These are phyloP conservation scores for Myochromella boudieri DNA, from an alignment of 768 basidiomycete species.

Conservation along the genomic window DNA sequence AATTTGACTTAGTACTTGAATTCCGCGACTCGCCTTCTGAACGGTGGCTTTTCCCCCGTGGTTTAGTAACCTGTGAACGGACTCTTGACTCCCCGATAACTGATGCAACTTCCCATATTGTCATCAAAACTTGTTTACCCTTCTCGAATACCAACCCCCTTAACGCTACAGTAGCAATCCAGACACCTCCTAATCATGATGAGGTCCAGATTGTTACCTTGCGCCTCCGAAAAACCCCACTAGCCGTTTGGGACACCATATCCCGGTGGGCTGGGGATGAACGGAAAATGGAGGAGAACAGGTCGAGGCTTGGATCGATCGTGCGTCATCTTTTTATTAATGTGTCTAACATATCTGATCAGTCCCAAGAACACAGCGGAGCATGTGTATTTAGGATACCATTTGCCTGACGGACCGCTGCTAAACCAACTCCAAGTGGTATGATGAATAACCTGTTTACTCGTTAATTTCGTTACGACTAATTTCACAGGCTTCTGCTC, in stretches of 20 bases:
- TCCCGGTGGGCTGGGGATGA: constrained; percentile 61
- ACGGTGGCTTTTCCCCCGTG: constrained; percentile 69
- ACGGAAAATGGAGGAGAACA: constrained; percentile 51
- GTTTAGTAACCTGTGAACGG: constrained; percentile 49
- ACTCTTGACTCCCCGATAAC: constrained; percentile 23
- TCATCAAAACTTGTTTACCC: constrained; percentile 45
- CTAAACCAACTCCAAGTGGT: constrained; percentile 63
- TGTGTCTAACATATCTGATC: background rate
- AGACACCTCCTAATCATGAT: background rate
- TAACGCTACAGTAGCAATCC: constrained; percentile 3
- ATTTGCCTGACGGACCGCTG: constrained; percentile 53
- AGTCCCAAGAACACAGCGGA: constrained; percentile 37
- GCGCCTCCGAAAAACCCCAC: constrained; percentile 46
- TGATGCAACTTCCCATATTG: constrained; percentile 28
- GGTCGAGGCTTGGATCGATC: constrained; percentile 40
- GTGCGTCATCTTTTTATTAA: constrained; percentile 31
- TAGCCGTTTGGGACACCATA: constrained; percentile 57
- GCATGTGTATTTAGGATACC: constrained; percentile 56
- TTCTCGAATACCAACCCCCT: constrained; percentile 24
- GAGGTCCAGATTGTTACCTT: constrained; percentile 41
- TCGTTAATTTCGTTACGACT: background rate
- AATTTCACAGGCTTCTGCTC: constrained; percentile 39
- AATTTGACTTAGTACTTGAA: constrained; percentile 75
- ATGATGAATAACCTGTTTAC: constrained; percentile 16
- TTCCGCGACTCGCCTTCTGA: constrained; percentile 64